A percentile compares a stretch with the other conserved stretches of the same genome.
These are phyloP conservation scores for Endoconidiophora polonica DNA, from an alignment of 2,329 filamentous ascomycete genomes.

Conservation along the genomic window DNA sequence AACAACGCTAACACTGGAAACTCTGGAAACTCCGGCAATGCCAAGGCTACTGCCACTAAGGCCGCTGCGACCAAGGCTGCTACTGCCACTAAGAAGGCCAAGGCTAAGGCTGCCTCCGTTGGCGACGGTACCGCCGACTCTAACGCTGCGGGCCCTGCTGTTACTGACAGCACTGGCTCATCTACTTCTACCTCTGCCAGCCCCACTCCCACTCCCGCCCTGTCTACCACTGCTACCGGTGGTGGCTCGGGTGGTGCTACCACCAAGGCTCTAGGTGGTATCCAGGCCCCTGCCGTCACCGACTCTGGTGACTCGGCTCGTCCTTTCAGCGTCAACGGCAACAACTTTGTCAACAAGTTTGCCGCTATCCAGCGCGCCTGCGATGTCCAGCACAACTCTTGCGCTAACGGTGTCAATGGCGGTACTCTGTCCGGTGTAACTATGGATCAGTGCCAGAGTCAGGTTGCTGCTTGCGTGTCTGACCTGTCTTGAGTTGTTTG, in stretches of 20 bases:
- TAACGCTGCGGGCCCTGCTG: slow-evolving; percentile 22
- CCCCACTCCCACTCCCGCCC: neutral
- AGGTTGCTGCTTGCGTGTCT: slow-evolving; percentile 29
- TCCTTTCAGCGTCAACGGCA: slow-evolving; percentile 39
- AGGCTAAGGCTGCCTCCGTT: slow-evolving; percentile 13
- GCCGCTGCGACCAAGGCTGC: slow-evolving; percentile 14
- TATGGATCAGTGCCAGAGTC: slow-evolving; percentile 36
- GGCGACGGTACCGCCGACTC: slow-evolving; percentile 23
- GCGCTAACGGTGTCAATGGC: slow-evolving; percentile 38
- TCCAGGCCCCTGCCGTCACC: slow-evolving; percentile 32
- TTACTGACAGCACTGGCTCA: neutral
- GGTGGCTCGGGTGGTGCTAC: slow-evolving; percentile 17
- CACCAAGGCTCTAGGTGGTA: slow-evolving; percentile 30
- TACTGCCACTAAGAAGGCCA: slow-evolving; percentile 12
- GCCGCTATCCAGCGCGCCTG: slow-evolving; percentile 44
- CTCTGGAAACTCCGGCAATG: slow-evolving; percentile 15
- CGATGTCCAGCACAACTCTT: slow-evolving; percentile 45
- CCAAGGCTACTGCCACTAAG: slow-evolving; percentile 11
- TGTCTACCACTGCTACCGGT: slow-evolving; percentile 7
- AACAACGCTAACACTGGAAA: slow-evolving; percentile 13
- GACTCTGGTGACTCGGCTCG: slow-evolving; percentile 31
- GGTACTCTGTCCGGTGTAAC: slow-evolving; percentile 26
- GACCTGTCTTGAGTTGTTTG: slow-evolving; percentile 18
- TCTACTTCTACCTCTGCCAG: neutral
- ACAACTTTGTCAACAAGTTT: slow-evolving; percentile 38